phyloP scores from a whole-genome alignment of 2,329 filamentous ascomycete genomes.

The Alternaria sp. region DNA sequence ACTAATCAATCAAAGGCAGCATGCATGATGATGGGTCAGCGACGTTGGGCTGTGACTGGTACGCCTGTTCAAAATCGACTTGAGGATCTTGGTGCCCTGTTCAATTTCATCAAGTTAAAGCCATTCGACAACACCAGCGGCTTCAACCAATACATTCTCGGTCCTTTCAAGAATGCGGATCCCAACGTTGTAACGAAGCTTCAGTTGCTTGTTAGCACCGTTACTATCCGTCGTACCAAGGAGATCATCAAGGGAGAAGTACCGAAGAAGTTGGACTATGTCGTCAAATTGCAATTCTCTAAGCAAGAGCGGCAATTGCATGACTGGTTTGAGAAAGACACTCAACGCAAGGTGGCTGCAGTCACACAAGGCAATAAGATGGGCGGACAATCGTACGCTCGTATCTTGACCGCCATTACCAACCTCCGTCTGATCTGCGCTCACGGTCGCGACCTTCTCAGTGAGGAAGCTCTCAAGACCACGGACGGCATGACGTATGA shows the following conservation, averaged over 20 bases:
- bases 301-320: conserved; percentile 80
- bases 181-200: conserved; percentile 84
- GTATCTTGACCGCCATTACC: conserved; percentile 90
- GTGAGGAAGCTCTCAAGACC: conserved; percentile 80
- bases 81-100: conserved; percentile 82
- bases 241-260: conserved; percentile 76
- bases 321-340: conserved; percentile 83
- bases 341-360: conserved; percentile 79
- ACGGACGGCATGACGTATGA: conserved; percentile 84
- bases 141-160: conserved; percentile 82
- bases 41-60: conserved; percentile 96
- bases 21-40: conserved; percentile 78
- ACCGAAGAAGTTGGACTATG: conserved; percentile 71
- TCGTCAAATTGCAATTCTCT: conserved; percentile 79
- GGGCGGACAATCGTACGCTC: conserved; percentile 88
- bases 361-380: conserved; percentile 72
- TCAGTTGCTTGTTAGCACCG: conserved; percentile 89
- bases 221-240: conserved; percentile 90
- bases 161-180: conserved; percentile 87
- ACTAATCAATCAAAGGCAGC: conserved; percentile 86
- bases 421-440: conserved; percentile 90
- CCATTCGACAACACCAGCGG: conserved; percentile 82
- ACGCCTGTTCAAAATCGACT: conserved; percentile 95
- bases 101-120: conserved; percentile 83
- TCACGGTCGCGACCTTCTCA: conserved; percentile 90